These are phyloP conservation scores for Penicillium sp. DNA, from an alignment of 2,329 filamentous ascomycete species.

Conservation along the genomic window DNA sequence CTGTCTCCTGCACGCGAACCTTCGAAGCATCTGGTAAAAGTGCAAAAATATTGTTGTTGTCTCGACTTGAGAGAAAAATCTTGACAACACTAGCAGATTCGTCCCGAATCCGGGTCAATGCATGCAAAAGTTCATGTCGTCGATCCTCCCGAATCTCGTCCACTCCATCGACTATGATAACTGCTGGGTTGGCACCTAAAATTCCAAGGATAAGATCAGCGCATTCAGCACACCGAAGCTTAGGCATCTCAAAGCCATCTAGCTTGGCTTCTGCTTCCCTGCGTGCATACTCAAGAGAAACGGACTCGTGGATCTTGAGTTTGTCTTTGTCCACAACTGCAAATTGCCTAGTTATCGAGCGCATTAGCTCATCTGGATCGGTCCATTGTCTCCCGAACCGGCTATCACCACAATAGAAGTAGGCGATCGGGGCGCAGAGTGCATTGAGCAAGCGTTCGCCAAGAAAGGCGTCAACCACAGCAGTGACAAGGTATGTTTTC, in stretches of 20 bases:
- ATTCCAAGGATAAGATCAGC: neutral
- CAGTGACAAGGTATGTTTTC: neutral
- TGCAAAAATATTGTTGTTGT: neutral
- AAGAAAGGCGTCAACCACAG: neutral
- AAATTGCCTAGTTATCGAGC: neutral
- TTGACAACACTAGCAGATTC: neutral
- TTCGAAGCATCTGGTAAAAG: neutral
- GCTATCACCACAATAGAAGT: neutral
- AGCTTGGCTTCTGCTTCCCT: neutral
- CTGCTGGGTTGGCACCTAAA: neutral
- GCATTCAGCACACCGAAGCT: neutral
- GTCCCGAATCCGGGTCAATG: neutral
- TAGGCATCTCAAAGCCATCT: neutral
- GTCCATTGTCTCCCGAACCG: neutral
- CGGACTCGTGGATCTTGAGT: neutral
- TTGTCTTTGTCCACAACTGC: neutral
- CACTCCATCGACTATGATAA: neutral
- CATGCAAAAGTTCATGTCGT: neutral
- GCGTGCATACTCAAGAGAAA: neutral
- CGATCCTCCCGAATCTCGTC: neutral
- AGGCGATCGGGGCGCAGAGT: neutral
- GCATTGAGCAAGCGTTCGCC: neutral
- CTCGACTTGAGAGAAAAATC: neutral
- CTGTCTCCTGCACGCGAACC: neutral
- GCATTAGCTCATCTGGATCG: neutral